A percentile compares a stretch with the other conserved stretches of the same genome.
Evolutionary conservation across 2,329 filamentous ascomycete species (phyloP).

Genomic region (Immersiporthe knoxdaviesiana): DNA sequence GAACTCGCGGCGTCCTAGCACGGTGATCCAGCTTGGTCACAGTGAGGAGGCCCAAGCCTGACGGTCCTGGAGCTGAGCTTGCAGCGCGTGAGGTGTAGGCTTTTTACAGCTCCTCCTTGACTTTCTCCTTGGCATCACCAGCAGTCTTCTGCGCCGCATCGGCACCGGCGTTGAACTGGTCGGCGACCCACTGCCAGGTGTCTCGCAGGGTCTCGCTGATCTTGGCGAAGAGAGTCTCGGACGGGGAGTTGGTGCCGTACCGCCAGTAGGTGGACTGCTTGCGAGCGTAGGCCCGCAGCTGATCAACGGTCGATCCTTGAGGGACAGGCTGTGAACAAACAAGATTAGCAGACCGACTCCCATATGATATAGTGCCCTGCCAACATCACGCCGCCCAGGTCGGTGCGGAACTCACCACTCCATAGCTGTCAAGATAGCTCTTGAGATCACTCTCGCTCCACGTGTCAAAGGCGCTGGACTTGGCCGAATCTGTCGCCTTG

Average conservation of each 20-base stretch:
- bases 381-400: neutral
- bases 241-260: constrained; percentile 71
- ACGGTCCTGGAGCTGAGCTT: neutral
- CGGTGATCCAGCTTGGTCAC: neutral
- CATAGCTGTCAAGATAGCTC: constrained; percentile 78
- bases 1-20: neutral
- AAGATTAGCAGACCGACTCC: constrained; percentile 30
- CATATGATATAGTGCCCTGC: neutral
- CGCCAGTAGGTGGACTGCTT: constrained; percentile 77
- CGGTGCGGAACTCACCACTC: constrained; percentile 52
- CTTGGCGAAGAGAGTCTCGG: constrained; percentile 68
- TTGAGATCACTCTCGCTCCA: constrained; percentile 78
- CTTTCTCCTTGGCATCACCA: constrained; percentile 42
- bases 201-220: constrained; percentile 53
- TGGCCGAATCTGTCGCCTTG: constrained; percentile 66
- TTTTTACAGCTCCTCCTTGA: constrained; percentile 54
- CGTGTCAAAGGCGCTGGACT: constrained; percentile 68
- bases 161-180: constrained; percentile 53
- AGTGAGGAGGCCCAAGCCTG: neutral
- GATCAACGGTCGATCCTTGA: constrained; percentile 69
- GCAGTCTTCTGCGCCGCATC: constrained; percentile 54
- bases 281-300: constrained; percentile 71
- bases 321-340: constrained; percentile 50
- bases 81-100: neutral
- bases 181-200: constrained; percentile 55